phyloP scores from a whole-genome alignment of 768 basidiomycete genomes.

The Calocera viscosa region DNA sequence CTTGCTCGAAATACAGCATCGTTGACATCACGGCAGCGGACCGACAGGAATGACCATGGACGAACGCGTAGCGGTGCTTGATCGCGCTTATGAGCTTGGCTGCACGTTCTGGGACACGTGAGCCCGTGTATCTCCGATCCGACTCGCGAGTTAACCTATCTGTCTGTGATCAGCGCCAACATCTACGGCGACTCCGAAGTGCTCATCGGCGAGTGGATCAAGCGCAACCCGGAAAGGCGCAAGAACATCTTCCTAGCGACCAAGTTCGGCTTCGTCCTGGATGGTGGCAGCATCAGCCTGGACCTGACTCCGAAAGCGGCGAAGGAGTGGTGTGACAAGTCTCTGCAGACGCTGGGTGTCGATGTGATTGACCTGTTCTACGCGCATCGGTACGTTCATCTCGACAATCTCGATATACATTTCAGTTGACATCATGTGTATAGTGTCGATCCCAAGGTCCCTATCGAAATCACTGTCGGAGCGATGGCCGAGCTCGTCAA shows the following conservation, averaged over 20 bases:
- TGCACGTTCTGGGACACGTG: conserved; percentile 11
- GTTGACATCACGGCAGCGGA: not conserved
- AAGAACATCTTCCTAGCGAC: conserved; percentile 7
- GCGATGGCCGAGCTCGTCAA: conserved; percentile 34
- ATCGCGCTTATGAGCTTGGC: not conserved
- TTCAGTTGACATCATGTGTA: not conserved
- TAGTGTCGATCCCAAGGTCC: conserved; percentile 26
- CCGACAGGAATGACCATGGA: not conserved
- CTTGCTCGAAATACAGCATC: not conserved
- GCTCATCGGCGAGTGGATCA: conserved; percentile 6
- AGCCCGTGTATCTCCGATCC: not conserved
- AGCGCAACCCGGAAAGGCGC: not conserved
- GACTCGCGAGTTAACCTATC: not conserved
- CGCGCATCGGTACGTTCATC: conserved; percentile 20
- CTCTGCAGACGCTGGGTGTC: not conserved
- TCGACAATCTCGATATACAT: too few species aligned
- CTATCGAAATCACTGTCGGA: conserved; percentile 32
- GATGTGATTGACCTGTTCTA: conserved; percentile 24
- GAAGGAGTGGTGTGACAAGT: not conserved
- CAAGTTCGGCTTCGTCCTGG: not conserved
- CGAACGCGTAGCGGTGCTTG: not conserved
- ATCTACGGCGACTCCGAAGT: conserved; percentile 7
- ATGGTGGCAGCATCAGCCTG: not conserved
- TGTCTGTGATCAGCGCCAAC: not conserved
- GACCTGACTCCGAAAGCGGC: not conserved